Percentiles rank a stretch among this genome's conserved stretches.
Conservation (phyloP, 2,329 filamentous ascomycete genomes). For the Botrytis elliptica region DNA sequence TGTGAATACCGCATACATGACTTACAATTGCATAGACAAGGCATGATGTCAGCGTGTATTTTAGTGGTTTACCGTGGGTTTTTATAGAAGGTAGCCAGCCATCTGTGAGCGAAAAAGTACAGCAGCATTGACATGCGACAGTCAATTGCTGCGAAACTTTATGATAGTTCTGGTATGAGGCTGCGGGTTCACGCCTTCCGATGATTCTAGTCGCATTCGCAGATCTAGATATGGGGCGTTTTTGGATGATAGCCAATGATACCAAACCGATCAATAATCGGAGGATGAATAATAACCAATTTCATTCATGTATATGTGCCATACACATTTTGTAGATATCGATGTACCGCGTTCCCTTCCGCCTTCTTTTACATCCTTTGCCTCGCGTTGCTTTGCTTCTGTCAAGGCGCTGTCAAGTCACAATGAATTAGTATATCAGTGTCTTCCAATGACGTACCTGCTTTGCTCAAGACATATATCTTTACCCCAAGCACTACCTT, state of each 20-base stretch:
- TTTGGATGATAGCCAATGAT: constrained; percentile 6
- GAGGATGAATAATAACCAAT: background rate
- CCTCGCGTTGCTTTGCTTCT: background rate
- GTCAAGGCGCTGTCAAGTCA: background rate
- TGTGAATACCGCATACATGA: background rate
- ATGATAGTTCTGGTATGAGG: background rate
- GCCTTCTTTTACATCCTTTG: background rate
- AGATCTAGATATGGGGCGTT: background rate
- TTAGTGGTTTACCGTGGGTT: background rate
- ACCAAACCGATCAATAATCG: background rate
- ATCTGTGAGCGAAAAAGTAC: background rate
- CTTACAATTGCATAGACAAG: background rate
- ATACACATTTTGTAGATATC: background rate
- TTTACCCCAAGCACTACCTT: background rate
- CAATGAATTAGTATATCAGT: background rate
- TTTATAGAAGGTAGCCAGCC: background rate
- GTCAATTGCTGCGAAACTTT: background rate
- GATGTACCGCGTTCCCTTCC: background rate
- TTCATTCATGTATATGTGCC: background rate
- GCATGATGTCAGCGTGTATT: background rate
- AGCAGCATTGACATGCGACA: background rate
- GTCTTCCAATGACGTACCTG: background rate
- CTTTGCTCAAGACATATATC: background rate
- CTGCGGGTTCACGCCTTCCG: background rate
- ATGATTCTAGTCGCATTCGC: background rate